Evolutionary conservation across 495 filamentous ascomycete species (phyloP), one percentile per base, ranked within the genome.

Genomic region (Neurospora sp.): DNA sequence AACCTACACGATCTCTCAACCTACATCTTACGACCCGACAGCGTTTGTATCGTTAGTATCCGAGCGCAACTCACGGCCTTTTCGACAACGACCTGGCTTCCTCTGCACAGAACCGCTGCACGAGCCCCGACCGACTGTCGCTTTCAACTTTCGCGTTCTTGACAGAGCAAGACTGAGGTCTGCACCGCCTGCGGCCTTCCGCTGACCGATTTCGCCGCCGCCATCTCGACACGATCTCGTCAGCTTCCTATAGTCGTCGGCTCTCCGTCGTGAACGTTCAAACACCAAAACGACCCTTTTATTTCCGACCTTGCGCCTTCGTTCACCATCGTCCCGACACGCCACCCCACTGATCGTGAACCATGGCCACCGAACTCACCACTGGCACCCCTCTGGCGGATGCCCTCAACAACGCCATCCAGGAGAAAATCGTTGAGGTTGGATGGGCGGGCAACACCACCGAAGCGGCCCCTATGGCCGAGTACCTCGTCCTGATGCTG

Each of bases 401-500:
- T 73, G 91, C 93, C 40, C 87, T 99, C 62, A 92, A 90, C 78
- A 85, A 85, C 81, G 91, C 88, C 49, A 93, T 97, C 71, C 93
- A 95, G 80, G 91, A 92, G n/a, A 98, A 98, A 83, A 84, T 99
- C 76, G 90, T 94, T n/a, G 95, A 99, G 81, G 91, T 95, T 73
- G 94, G 94, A 73, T 98, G 95, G 96, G 92, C 89, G 60, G 89
- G 91, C 62, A 92, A 91, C 54, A 91, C 90, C 73, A 86, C 88
- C 75, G 93, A 95, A 79, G 95, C 93, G 78, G 90, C 92, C 18
- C 92, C 94, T 14, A 87, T 99, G 73, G 91, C 93, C 54, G 96
- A 99, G 83, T 99, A 98, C 81, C 95, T 99, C 75, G 92, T 97
- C 66, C 87, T 97, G 72, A 98, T 98, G 95, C 88, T 99, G 39